Evolutionary conservation across 148 eudicot genomes (phyloP).

Genomic region (Persicaria maculosa): DNA sequence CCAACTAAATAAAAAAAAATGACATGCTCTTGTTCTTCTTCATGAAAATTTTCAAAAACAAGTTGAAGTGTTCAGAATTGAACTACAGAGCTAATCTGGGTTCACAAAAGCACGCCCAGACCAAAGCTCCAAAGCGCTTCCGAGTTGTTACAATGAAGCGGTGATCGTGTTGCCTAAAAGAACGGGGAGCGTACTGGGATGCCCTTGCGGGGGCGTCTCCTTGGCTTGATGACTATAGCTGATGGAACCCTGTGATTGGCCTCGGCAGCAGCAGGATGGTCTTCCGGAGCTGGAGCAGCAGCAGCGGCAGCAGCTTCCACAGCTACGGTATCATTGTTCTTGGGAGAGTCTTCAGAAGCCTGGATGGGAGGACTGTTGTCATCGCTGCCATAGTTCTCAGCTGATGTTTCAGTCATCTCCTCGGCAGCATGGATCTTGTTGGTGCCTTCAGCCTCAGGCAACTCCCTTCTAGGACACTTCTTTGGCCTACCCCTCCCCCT

Average conservation of each 20-base stretch:
- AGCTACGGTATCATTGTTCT: not conserved
- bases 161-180: not conserved
- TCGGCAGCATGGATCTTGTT: not conserved
- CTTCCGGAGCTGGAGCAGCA: too few species aligned
- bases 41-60: too few species aligned
- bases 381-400: not conserved
- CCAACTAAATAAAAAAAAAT: too few species aligned
- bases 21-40: too few species aligned
- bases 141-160: not conserved
- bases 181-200: not conserved
- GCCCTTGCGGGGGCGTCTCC: not conserved
- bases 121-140: not conserved
- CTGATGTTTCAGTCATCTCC: not conserved
- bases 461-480: not conserved
- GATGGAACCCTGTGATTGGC: too few species aligned
- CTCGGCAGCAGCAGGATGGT: too few species aligned
- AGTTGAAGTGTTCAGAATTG: too few species aligned
- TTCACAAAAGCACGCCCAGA: not conserved
- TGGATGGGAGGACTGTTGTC: not conserved
- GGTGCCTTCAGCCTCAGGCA: not conserved
- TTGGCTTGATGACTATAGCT: not conserved
- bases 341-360: not conserved
- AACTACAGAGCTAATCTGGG: not conserved
- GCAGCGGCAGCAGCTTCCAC: too few species aligned
- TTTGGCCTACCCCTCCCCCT: not conserved